Evolutionary conservation across 1,139 yeast species (phyloP).

Genomic region (Blastobotrys aristatus): DNA sequence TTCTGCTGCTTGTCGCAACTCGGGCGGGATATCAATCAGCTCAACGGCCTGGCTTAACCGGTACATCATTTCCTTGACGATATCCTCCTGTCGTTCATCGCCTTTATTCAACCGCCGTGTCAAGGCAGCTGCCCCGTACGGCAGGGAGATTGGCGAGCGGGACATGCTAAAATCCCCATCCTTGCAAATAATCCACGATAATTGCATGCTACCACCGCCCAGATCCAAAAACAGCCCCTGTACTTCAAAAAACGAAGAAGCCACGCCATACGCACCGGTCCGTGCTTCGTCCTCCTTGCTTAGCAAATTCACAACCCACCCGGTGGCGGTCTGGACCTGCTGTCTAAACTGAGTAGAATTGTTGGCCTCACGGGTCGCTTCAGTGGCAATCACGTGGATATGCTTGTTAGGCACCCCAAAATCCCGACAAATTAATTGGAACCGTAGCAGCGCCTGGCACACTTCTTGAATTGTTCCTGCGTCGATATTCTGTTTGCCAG

Average conservation of each 20-base stretch:
- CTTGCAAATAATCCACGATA: conserved; percentile 57
- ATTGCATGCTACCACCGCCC: conserved; percentile 60
- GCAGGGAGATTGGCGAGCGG: conserved; percentile 53
- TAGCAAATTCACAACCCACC: conserved; percentile 55
- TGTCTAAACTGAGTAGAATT: conserved; percentile 52
- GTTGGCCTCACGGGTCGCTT: conserved; percentile 59
- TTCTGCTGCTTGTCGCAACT: conserved; percentile 35
- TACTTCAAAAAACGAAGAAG: conserved; percentile 57
- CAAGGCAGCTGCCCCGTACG: conserved; percentile 64
- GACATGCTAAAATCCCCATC: conserved; percentile 51
- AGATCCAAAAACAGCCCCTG: conserved; percentile 62
- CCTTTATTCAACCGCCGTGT: conserved; percentile 44
- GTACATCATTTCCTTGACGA: conserved; percentile 24
- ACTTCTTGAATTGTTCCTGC: conserved; percentile 51
- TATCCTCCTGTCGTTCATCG: conserved; percentile 36
- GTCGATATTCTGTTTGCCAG: conserved; percentile 44
- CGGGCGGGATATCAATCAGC: conserved; percentile 36
- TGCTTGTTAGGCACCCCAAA: conserved; percentile 57
- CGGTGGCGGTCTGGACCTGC: conserved; percentile 49
- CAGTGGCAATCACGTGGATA: conserved; percentile 61
- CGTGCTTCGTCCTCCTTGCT: conserved; percentile 57
- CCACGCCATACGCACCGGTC: conserved; percentile 63
- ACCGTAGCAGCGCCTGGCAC: conserved; percentile 54
- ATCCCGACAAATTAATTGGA: conserved; percentile 58
- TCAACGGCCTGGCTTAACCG: conserved; percentile 43